Evolutionary conservation across 148 eudicot species (phyloP).

Genomic region (Rheum nobile): DNA sequence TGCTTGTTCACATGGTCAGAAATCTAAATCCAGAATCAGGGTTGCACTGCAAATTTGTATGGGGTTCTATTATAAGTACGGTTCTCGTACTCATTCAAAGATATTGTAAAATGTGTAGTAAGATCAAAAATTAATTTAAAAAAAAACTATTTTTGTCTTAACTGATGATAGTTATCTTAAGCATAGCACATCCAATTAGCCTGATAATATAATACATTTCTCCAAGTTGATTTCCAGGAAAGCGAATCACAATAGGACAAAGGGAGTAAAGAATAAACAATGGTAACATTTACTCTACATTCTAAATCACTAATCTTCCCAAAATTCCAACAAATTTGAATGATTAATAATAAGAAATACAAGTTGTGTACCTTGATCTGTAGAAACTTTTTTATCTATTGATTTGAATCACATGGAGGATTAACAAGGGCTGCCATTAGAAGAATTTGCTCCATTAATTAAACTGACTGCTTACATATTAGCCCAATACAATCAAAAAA

Average conservation of each 20-base stretch:
- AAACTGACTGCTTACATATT: background rate
- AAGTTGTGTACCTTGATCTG: background rate
- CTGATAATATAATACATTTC: background rate
- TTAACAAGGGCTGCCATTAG: slow-evolving; percentile 4
- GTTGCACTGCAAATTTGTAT: background rate
- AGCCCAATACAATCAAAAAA: background rate
- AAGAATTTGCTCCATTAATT: background rate
- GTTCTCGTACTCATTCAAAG: slow-evolving; percentile 3
- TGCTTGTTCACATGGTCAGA: background rate
- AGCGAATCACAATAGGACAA: background rate
- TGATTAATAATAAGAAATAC: background rate
- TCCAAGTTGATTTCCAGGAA: background rate
- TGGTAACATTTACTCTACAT: too few species aligned
- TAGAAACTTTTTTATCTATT: background rate
- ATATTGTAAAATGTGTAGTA: background rate
- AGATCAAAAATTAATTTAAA: too few species aligned
- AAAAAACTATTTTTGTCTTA: background rate
- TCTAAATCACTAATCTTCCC: background rate
- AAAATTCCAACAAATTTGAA: background rate
- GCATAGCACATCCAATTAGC: background rate
- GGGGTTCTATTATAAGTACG: slow-evolving; percentile 1
- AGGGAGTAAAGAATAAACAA: background rate
- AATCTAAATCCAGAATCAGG: slow-evolving; percentile 2
- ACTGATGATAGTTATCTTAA: background rate
- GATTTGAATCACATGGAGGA: slow-evolving; percentile 4